phyloP scores from a whole-genome alignment of 257 asterid species.

The Lycium barbarum region DNA sequence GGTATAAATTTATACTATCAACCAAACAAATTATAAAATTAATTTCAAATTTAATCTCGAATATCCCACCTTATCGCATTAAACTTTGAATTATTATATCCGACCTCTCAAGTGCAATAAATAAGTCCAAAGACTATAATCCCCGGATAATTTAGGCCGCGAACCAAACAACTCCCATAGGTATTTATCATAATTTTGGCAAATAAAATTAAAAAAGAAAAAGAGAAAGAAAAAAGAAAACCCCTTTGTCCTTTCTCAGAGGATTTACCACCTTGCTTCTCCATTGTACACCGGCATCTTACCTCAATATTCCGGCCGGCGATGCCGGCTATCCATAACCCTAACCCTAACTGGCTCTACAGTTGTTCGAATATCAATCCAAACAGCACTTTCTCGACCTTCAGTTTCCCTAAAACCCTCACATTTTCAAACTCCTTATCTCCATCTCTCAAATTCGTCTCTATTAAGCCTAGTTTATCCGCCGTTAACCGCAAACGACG shows the following conservation, averaged over 20 bases:
- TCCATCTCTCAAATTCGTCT: constrained; percentile 27
- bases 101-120: no score
- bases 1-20: no score
- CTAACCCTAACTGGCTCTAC: not conserved
- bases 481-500: constrained; percentile 44
- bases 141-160: no score
- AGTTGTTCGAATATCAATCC: not conserved
- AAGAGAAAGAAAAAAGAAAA: not conserved
- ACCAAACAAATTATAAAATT: no score
- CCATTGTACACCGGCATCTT: not conserved
- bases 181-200: no score
- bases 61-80: no score
- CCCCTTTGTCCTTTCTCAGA: not conserved
- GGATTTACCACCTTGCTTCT: not conserved
- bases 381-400: not conserved
- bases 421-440: constrained; percentile 28
- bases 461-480: constrained; percentile 32
- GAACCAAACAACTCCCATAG: no score
- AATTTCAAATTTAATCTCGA: no score
- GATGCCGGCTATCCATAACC: constrained; percentile 25
- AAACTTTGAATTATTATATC: no score
- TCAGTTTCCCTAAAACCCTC: constrained; percentile 32
- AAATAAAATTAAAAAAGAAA: not conserved
- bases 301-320: constrained; percentile 24
- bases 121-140: no score